Base-by-base conservation (phyloP, 2,329 filamentous ascomycete species). In the Calonectria leucothoes region DNA sequence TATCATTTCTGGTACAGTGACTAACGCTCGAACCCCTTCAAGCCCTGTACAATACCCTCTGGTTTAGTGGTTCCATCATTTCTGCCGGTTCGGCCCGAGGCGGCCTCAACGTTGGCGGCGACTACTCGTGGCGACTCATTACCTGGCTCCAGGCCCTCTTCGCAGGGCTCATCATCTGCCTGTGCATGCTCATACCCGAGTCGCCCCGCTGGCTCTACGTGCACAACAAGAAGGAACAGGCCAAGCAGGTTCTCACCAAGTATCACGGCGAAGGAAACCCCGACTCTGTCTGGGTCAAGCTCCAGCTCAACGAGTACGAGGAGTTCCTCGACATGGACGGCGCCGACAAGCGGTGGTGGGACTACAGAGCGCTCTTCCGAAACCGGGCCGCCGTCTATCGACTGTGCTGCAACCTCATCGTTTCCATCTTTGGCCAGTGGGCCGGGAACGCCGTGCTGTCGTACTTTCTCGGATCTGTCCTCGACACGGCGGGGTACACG, bases 381-480 rank as follows among this genome's bases (percentile, higher is more conserved):
- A 83, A 81, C 76, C 81, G 81, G n/a, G 79, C 84, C 1, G 82
- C 84, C 5, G 76, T 83, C 29, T 88, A 87, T 76, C 84, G 87
- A 31, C 81, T 89, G 10, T 77, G 82, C 35, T 84, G 82, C 72
- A 86, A 85, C 65, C 57, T 78, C 25, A 71, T 81, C 39, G 82
- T 88, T 27, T 82, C 84, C 8, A 83, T 86, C 64, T 87, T 89
- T 66, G 85, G 84, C 5, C 87, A 90, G 79, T 89, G 85, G 85
- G 84, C 85, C 31, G 86, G 84, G 63, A 85, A 85, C 67, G 83
- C 82, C 39, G 84, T 82, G 10, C 75, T 87, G 17, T 87, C 86
- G 7, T 90, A 90, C 80, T 90, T 89, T 81, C 84, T 90, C 25
- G 78, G 76, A 11, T 80, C 87, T 66, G 86, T 91, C 33, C 84